A percentile compares a stretch with the other conserved stretches of the same genome.
phyloP scores from a whole-genome alignment of 2,329 filamentous ascomycete species.

The Colletotrichum sansevieriae region DNA sequence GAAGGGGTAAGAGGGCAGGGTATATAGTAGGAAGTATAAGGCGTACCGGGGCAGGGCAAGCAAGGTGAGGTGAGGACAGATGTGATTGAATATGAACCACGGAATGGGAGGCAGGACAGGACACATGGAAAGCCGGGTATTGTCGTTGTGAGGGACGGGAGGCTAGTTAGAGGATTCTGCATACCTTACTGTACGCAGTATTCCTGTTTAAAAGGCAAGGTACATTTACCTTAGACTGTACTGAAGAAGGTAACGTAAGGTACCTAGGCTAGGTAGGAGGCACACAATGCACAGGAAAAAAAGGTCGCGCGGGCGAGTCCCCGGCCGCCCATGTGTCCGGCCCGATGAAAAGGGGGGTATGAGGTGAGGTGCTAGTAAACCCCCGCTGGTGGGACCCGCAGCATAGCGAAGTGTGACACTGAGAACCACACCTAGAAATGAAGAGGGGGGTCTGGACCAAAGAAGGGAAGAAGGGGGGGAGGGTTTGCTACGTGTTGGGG shows the following conservation, averaged over 20 bases:
- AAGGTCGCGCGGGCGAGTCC: slow-evolving; percentile 1
- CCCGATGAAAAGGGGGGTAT: slow-evolving; percentile 14
- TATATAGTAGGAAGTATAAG: slow-evolving; percentile 18
- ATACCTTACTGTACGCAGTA: not conserved
- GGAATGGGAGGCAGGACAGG: slow-evolving; percentile 21
- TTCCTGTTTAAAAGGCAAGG: too few species aligned
- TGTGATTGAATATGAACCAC: slow-evolving; percentile 23
- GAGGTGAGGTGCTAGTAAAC: too few species aligned
- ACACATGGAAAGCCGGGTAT: slow-evolving; percentile 9
- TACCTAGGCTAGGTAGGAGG: too few species aligned
- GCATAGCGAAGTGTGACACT: too few species aligned
- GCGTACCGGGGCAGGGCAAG: slow-evolving; percentile 19
- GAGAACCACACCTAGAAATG: too few species aligned
- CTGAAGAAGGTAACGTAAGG: too few species aligned
- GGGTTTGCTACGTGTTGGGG: too few species aligned
- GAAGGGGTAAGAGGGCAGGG: not conserved
- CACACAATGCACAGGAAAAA: too few species aligned
- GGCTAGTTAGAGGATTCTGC: not conserved
- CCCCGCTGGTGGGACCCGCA: too few species aligned
- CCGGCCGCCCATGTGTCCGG: slow-evolving; percentile 14
- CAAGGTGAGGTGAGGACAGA: slow-evolving; percentile 5
- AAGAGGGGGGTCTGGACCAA: too few species aligned
- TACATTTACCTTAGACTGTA: too few species aligned
- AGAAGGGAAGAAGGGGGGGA: too few species aligned
- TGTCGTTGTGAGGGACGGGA: not conserved